Base-by-base conservation (phyloP, 768 basidiomycete species). In the Daedaleopsis nitida region DNA sequence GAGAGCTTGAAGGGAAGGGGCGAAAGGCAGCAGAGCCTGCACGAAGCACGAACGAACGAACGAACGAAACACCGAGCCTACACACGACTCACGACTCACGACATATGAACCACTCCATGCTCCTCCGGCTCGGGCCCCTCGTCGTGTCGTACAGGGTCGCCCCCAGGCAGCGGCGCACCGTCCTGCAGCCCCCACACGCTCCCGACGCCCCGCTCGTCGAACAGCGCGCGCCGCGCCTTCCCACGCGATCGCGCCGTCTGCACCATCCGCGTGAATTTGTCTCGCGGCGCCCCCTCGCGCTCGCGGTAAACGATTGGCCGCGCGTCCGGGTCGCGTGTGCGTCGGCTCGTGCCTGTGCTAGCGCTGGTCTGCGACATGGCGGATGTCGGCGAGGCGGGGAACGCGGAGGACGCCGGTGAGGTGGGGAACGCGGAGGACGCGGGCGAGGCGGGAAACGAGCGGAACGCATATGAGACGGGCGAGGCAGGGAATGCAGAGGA, bases 241-340 rank as follows among this genome's bases (percentile, higher is more conserved):
- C 47, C 21, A 9, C 23, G 19, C 47, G 47, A 49, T 11, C 47
- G 47, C 21, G 47, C 47, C 19, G 47, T 23, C 6, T 24, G 47
- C 47, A 49, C 47, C 47, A 49, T 49, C 21, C 47, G 47, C 47
- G 47, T 49, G 23, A 23, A 49, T 21, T 49, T 49, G 47, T 49
- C 47, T 21, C 47, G 5, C 19, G n/a, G 19, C 17, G 7, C 17
- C n/a, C n/a, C 47, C 37, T 38, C 39, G 11, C 39, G 11, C 39
- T 42, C 39, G 27, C 27, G 27, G 44, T 45, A n/a, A 14, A 45
- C 44, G n/a, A 45, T 45, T 17, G 44, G 44, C 44, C 10, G 10
- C 44, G 44, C n/a, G 44, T 49, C 45, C 45, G 9, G 11, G 21
- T 24, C 47, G n/a, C 39, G 13, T 42, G 13, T 12, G 39, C 17